A percentile compares a stretch with the other conserved stretches of the same genome.
phyloP scores from a whole-genome alignment of 768 basidiomycete genomes.

The Favolaschia claudopus region DNA sequence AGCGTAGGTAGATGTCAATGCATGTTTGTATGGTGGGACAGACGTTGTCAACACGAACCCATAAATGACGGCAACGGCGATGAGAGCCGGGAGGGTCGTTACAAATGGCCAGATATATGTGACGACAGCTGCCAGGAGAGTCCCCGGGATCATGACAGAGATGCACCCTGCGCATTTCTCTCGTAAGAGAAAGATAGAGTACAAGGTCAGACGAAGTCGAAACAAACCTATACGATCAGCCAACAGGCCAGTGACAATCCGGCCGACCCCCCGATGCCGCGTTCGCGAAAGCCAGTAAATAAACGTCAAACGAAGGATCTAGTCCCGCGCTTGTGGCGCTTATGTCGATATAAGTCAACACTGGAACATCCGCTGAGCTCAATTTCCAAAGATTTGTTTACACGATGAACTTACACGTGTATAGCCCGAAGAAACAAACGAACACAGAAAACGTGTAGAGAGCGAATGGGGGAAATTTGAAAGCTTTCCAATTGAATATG shows the following conservation, averaged over 20 bases:
- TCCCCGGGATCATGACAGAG: conserved; percentile 75
- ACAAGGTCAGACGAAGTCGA: background rate
- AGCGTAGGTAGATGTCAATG: background rate
- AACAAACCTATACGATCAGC: conserved; percentile 62
- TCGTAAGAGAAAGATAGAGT: background rate
- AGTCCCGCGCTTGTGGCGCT: conserved; percentile 62
- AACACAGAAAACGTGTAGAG: conserved; percentile 66
- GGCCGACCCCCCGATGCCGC: conserved; percentile 68
- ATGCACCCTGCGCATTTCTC: conserved; percentile 74
- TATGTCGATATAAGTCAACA: conserved; percentile 72
- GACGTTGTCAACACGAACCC: conserved; percentile 55
- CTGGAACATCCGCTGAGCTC: conserved; percentile 37
- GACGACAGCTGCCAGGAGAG: conserved; percentile 58
- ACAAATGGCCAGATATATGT: conserved; percentile 80
- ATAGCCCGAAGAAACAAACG: conserved; percentile 70
- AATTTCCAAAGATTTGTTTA: background rate
- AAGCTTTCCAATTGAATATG: conserved; percentile 61
- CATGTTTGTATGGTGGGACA: conserved; percentile 31
- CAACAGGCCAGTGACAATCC: conserved; percentile 59
- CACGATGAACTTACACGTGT: conserved; percentile 54
- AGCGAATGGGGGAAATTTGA: conserved; percentile 59
- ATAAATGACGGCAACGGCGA: conserved; percentile 66
- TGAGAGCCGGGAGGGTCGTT: conserved; percentile 47
- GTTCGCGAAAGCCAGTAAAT: conserved; percentile 74
- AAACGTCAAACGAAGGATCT: conserved; percentile 60